Evolutionary conservation across 2,329 filamentous ascomycete species (phyloP), one percentile per base, ranked within the genome.

Genomic region (Shiraia bambusicola): DNA sequence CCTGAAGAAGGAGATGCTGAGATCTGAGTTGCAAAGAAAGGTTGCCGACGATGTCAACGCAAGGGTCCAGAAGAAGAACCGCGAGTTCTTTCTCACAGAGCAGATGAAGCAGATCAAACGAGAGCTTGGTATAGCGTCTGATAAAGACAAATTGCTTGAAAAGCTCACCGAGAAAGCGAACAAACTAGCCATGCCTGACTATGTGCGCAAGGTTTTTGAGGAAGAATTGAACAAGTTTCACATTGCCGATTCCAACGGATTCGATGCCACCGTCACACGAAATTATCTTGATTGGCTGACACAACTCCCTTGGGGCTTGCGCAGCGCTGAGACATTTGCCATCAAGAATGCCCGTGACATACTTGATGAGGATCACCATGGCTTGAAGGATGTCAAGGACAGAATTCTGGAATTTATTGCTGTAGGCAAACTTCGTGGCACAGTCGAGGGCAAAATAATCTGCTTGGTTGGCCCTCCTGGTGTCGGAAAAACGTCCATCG

Each of bases 251-350:
- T 88, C 93, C 16, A 91, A 91, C 9, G 93, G 93, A 3, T 97
- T 92, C 1, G 93, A 98, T 68, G 98, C 97, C 70, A 98, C 98
- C 57, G 94, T 98, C 30, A 98, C 93, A 15, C 80, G 94, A 47
- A 98, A 98, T 70, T 98, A 98, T 69, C 77, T 98, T 27, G 94
- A 98, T 72, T 98, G 94, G 93, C 79, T 98, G 28, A 98, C 93
- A 6, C 92, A 97, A 69, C 93, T 98, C 31, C 93, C 93, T 0
- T 98, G 93, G 93, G 93, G 93, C 34, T 87, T 93, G 69, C 82
- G 91, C 63, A 96, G 91, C 56, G 85, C 90, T 0, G 93, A 98
- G 73, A 98, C 97, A 69, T 98, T 98, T 69, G 89, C 86, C 35
- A 96, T 98, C 55, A 80, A 88, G 56, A 87, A 98, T 59, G 93